A percentile compares a stretch with the other conserved stretches of the same genome.
Conservation (phyloP, 352 stramenopile species). For the Sclerospora graminicola region DNA sequence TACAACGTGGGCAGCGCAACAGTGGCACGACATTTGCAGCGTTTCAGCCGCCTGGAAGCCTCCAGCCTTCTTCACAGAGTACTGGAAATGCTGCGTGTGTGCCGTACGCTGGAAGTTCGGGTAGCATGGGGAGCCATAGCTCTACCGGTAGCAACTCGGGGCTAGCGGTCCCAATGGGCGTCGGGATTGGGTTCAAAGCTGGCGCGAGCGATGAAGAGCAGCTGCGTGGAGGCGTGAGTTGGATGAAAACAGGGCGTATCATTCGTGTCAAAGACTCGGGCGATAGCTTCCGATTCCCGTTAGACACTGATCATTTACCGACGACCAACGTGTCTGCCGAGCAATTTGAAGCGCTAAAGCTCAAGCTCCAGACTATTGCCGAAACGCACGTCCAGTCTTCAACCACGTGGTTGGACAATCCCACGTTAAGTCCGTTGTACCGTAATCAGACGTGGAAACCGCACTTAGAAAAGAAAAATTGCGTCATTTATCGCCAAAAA, state of each 20-base stretch:
- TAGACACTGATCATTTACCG: conserved; percentile 51
- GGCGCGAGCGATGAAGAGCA: conserved; percentile 25
- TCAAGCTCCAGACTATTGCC: conserved; percentile 23
- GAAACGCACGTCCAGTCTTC: conserved; percentile 30
- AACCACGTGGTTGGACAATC: conserved; percentile 65
- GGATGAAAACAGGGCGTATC: conserved; percentile 59
- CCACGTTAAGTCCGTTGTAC: conserved; percentile 39
- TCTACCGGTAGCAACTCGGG: conserved; percentile 15
- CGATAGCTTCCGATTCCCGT: conserved; percentile 58
- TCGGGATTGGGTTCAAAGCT: conserved; percentile 14
- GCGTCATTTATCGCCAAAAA: conserved; percentile 54
- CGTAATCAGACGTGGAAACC: conserved; percentile 56
- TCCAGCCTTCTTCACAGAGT: conserved; percentile 13
- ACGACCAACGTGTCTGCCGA: conserved; percentile 22
- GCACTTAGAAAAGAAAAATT: conserved; percentile 62
- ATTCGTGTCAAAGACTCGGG: conserved; percentile 66
- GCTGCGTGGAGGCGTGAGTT: conserved; percentile 31
- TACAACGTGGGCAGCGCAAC: conserved; percentile 22
- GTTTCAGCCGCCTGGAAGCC: conserved; percentile 21
- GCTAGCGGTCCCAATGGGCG: conserved; percentile 17
- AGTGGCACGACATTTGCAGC: conserved; percentile 27
- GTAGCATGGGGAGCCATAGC: conserved; percentile 19
- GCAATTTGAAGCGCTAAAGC: conserved; percentile 22
- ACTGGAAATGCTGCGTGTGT: conserved; percentile 7
- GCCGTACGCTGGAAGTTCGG: conserved; percentile 17